Base-by-base conservation (phyloP, 495 filamentous ascomycete species). In the Aspergillus bertholletiae region DNA sequence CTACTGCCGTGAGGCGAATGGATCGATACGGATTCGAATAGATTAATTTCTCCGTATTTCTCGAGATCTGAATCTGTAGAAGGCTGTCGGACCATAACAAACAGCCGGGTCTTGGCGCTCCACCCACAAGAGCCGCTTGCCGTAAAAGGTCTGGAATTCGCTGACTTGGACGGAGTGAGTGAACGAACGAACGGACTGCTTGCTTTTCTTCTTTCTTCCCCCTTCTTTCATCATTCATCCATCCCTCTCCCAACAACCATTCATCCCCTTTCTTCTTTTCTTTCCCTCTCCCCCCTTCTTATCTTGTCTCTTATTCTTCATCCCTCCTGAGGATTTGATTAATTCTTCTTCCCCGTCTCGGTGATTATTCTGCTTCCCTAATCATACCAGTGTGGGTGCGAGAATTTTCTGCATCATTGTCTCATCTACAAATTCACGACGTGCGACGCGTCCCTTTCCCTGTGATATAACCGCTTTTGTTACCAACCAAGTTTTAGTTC, bases 131-230 rank as follows among this genome's bases (percentile, higher is more conserved):
- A 60, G 56, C 60, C 60, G 60, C 60, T 28, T 49, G 30, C 20
- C 34, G 34, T 43, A 43, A 43, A 18, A 43, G 13, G 48, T 41
- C 57, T 60, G 61, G 61, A 63, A 58, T 55, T 43, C 63, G 63
- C 60, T 67, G n/a, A n/a, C n/a, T n/a, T n/a, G n/a, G n/a, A n/a
- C n/a, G n/a, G n/a, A n/a, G n/a, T n/a, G n/a, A n/a, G n/a, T n/a
- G n/a, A n/a, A n/a, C n/a, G n/a, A n/a, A n/a, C n/a, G n/a, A n/a
- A n/a, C 22, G 26, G 43, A 28, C 35, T 27, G 47, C 55, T 45
- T 55, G 26, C 35, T 58, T 53, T 20, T 30, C 49, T 49, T 40
- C 46, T 35, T 53, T 39, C 30, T 50, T 44, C 28, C 39, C 37
- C 45, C 43, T 52, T 17, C 23, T 48, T 54, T 47, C 26, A 34